Evolutionary conservation across 2,329 filamentous ascomycete genomes (phyloP).

Genomic region (Epicoccum nigrum): DNA sequence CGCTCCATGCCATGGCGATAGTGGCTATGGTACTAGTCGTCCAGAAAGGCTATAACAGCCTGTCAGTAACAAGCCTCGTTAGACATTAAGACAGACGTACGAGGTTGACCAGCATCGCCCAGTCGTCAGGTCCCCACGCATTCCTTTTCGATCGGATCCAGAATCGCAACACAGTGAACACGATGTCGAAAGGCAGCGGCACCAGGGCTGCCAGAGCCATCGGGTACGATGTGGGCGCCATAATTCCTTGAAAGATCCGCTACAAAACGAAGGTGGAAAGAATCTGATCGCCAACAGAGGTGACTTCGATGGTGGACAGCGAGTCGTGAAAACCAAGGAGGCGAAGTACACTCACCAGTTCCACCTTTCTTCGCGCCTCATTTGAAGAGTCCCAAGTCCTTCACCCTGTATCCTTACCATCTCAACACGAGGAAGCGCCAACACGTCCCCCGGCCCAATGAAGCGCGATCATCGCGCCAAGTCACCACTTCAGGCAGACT

Average conservation of each 20-base stretch:
- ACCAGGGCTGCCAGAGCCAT: slow-evolving; percentile 20
- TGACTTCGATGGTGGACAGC: neutral
- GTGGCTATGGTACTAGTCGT: slow-evolving; percentile 10
- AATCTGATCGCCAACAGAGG: neutral
- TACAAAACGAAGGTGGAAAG: neutral
- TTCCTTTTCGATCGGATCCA: slow-evolving; percentile 20
- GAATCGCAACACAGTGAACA: slow-evolving; percentile 17
- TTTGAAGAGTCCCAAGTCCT: slow-evolving; percentile 3
- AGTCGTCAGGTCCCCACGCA: slow-evolving; percentile 21
- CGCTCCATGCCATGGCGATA: slow-evolving; percentile 20
- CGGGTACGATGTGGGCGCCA: slow-evolving; percentile 20
- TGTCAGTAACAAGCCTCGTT: neutral
- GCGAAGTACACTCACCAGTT: neutral
- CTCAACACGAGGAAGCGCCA: slow-evolving; percentile 5
- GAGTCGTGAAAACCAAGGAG: slow-evolving; percentile 1
- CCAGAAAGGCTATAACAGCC: slow-evolving; percentile 15
- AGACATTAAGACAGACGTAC: neutral
- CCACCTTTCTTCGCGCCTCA: slow-evolving; percentile 1
- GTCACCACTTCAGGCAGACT: neutral
- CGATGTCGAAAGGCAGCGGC: slow-evolving; percentile 15
- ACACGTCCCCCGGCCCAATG: slow-evolving; percentile 7
- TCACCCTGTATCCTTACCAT: slow-evolving; percentile 13
- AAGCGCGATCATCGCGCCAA: slow-evolving; percentile 2
- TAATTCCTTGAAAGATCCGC: neutral
- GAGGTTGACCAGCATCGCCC: slow-evolving; percentile 21